Evolutionary conservation across 192 early-diverging fungal genomes (phyloP).

Genomic region (Chytriomyces sp.): DNA sequence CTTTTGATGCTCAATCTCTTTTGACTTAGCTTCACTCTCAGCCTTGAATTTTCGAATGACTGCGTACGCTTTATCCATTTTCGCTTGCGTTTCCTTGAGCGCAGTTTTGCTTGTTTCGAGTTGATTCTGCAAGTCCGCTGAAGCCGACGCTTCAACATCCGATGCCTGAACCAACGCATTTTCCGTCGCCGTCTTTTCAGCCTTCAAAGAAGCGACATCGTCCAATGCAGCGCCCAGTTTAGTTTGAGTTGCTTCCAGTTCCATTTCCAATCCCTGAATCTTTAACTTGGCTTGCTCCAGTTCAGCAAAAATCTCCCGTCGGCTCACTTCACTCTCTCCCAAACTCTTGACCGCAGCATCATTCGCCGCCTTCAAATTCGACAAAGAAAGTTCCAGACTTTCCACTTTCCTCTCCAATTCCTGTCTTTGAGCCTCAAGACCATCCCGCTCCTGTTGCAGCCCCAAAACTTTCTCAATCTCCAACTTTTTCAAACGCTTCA

Average conservation of each 20-base stretch:
- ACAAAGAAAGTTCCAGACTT: slow-evolving; percentile 2
- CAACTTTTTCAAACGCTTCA: slow-evolving; percentile 12
- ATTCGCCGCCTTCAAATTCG: neutral
- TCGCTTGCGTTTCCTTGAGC: slow-evolving; percentile 21
- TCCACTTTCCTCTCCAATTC: slow-evolving; percentile 32
- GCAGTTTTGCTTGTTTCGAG: slow-evolving; percentile 8
- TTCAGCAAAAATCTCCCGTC: slow-evolving; percentile 16
- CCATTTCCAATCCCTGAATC: neutral
- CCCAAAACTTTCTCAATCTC: slow-evolving; percentile 20
- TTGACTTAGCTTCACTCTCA: neutral
- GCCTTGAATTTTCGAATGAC: slow-evolving; percentile 22
- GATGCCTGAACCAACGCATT: neutral
- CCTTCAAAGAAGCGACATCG: neutral
- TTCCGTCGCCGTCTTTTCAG: neutral
- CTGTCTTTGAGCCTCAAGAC: slow-evolving; percentile 13
- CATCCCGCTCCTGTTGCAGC: slow-evolving; percentile 31
- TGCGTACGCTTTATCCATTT: slow-evolving; percentile 31
- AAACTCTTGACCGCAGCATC: slow-evolving; percentile 13
- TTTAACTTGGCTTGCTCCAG: neutral
- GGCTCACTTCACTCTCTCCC: slow-evolving; percentile 1
- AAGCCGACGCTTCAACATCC: slow-evolving; percentile 3
- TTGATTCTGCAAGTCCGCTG: slow-evolving; percentile 5
- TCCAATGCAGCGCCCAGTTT: neutral
- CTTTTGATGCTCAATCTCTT: slow-evolving; percentile 6
- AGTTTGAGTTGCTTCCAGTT: neutral